Evolutionary conservation across 768 basidiomycete species (phyloP), one percentile per base, ranked within the genome.

Genomic region (Termitomyces titanicus): DNA sequence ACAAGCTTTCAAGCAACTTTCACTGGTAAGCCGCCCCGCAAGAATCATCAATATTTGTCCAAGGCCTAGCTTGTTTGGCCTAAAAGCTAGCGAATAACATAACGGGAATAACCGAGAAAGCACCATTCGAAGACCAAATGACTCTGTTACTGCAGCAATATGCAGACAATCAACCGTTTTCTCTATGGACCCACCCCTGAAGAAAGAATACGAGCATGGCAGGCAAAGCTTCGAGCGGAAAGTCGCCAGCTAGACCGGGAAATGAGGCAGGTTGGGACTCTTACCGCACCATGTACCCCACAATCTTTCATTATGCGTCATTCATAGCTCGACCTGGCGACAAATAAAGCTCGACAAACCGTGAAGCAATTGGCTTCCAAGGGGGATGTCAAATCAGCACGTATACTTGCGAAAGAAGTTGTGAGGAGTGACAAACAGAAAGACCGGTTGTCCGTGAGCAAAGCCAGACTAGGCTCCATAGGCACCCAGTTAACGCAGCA

Each of bases 151-250:
- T 20, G 25, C 39, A 42, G 29, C 38, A 60, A 46, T 47, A 92
- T 94, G 90, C 90, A 93, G 70, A 72, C 86, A 33, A 88, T 98
- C 66, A 95, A 93, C 69, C 85, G 94, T 39, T 94, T 95, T 69
- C 72, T 99, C 43, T 98, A 98, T 74, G 97, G 97, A 2, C 96
- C 94, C 17, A 93, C 96, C 0, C 89, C 95, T 22, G 94, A 98
- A 71, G 97, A 99, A 75, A 86, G 83, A 65, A 88, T 98, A 12
- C 83, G 89, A 48, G 80, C 82, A 72, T 99, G 97, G 97, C 94
- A 98, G 70, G 64, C 78, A 18, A 94, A 91, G 71, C 75, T 99
- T 52, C 87, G 92, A 51, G 71, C 80, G 54, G 92, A 98, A 70
- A 79, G 85, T 65, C 82, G 97, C 24, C 79, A 81, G 56, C 72